Percentiles rank a stretch among this genome's conserved stretches.
Conservation (phyloP, 306 rosid genomes). For the Dryas drummondii region DNA sequence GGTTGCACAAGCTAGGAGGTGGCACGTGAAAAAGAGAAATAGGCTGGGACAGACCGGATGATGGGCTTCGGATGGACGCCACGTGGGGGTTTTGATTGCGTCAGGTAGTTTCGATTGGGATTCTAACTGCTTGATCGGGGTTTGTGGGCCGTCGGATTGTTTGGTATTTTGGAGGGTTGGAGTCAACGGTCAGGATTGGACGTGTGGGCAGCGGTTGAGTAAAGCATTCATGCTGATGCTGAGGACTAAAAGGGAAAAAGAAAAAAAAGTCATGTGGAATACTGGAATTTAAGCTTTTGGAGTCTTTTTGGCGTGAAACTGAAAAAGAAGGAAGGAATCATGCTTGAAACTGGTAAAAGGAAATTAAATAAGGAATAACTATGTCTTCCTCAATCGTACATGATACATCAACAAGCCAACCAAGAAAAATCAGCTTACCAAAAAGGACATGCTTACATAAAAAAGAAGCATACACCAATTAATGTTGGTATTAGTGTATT, state of each 20-base stretch:
- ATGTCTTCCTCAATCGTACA: too few species aligned
- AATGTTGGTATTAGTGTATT: too few species aligned
- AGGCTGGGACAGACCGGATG: too few species aligned
- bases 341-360: background rate
- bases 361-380: background rate
- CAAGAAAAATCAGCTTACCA: too few species aligned
- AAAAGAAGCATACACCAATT: too few species aligned
- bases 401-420: too few species aligned
- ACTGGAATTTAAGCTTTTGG: background rate
- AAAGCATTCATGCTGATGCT: background rate
- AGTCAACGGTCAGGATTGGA: conserved; percentile 6
- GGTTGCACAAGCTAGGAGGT: background rate
- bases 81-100: conserved; percentile 16
- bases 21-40: conserved; percentile 33
- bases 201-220: conserved; percentile 21
- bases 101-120: background rate
- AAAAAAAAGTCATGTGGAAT: background rate
- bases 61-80: conserved; percentile 6
- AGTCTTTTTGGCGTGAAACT: background rate
- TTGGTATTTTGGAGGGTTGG: background rate
- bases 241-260: background rate
- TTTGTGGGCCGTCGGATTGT: background rate
- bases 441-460: too few species aligned
- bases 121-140: conserved; percentile 7
- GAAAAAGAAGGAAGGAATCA: background rate